A percentile compares a stretch with the other conserved stretches of the same genome.
Evolutionary conservation across 345 rosid species (phyloP).

Genomic region (Aethionema arabicum): DNA sequence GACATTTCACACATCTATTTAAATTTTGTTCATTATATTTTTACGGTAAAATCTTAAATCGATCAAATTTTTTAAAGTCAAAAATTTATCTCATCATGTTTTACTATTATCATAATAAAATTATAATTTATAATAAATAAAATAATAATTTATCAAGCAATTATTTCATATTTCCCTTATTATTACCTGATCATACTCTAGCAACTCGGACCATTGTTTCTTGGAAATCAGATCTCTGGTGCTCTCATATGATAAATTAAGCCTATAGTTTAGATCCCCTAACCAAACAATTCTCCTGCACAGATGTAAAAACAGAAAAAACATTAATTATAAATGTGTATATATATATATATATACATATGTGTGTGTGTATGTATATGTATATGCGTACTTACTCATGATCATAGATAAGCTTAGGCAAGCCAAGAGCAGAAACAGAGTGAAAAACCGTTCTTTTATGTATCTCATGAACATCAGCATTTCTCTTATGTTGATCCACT

Average conservation of each 20-base stretch:
- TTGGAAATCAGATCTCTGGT: slow-evolving; percentile 58
- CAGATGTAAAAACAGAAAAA: slow-evolving; percentile 19
- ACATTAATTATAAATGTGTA: too few species aligned
- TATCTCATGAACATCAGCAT: slow-evolving; percentile 87
- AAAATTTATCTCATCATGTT: too few species aligned
- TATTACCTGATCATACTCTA: slow-evolving; percentile 80
- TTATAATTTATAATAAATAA: too few species aligned
- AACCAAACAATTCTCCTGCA: slow-evolving; percentile 87
- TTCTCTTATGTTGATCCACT: slow-evolving; percentile 84
- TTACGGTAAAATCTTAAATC: too few species aligned
- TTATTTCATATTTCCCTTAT: background rate
- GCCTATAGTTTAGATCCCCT: slow-evolving; percentile 91
- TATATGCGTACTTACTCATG: slow-evolving; percentile 65
- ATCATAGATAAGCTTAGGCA: slow-evolving; percentile 68
- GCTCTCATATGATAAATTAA: slow-evolving; percentile 70
- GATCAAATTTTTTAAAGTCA: too few species aligned
- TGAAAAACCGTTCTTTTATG: slow-evolving; percentile 72
- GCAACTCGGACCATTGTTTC: slow-evolving; percentile 66
- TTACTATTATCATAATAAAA: too few species aligned
- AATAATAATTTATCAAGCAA: too few species aligned
- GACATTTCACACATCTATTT: too few species aligned
- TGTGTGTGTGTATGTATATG: background rate
- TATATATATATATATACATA: background rate
- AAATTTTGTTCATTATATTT: too few species aligned
- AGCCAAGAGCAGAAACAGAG: slow-evolving; percentile 52